These are phyloP conservation scores for Biscogniauxia marginata DNA, from an alignment of 2,329 filamentous ascomycete species.

Conservation along the genomic window DNA sequence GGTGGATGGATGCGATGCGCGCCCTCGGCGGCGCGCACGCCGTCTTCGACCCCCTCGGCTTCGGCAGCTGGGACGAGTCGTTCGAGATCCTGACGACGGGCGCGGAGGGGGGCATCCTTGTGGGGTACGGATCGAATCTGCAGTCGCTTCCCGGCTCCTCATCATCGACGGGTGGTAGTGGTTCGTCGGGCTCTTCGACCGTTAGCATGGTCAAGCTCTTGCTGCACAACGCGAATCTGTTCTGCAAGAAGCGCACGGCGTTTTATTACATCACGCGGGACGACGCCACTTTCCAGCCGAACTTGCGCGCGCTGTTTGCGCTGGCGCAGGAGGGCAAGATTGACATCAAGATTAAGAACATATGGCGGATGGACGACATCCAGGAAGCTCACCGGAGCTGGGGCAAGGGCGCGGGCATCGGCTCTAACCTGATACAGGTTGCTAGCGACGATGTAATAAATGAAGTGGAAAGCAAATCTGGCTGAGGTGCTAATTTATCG, in stretches of 20 bases:
- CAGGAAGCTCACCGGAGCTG: conserved; percentile 38
- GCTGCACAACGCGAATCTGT: conserved; percentile 20
- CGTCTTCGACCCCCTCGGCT: conserved; percentile 39
- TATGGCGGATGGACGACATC: conserved; percentile 42
- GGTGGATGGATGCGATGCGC: conserved; percentile 47
- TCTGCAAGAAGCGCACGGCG: conserved; percentile 28
- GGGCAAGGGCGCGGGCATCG: conserved; percentile 36
- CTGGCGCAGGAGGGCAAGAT: conserved; percentile 34
- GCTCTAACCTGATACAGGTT: conserved; percentile 36
- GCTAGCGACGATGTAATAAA: background rate
- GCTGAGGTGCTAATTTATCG: background rate
- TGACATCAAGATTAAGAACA: conserved; percentile 36
- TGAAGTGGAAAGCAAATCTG: background rate
- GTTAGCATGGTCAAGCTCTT: conserved; percentile 32
- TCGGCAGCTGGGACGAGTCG: conserved; percentile 50
- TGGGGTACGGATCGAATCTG: conserved; percentile 40
- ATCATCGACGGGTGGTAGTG: conserved; percentile 7
- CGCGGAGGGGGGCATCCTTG: conserved; percentile 33
- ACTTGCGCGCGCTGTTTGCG: conserved; percentile 31
- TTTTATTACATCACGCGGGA: conserved; percentile 40
- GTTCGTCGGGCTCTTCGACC: conserved; percentile 18
- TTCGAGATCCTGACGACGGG: conserved; percentile 41
- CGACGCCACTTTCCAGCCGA: conserved; percentile 31
- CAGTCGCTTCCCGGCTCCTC: conserved; percentile 19
- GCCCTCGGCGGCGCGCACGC: conserved; percentile 45